Evolutionary conservation across 192 early-diverging fungal species (phyloP), one percentile per base, ranked within the genome.

Genomic region (Entomortierella chlamydospora): DNA sequence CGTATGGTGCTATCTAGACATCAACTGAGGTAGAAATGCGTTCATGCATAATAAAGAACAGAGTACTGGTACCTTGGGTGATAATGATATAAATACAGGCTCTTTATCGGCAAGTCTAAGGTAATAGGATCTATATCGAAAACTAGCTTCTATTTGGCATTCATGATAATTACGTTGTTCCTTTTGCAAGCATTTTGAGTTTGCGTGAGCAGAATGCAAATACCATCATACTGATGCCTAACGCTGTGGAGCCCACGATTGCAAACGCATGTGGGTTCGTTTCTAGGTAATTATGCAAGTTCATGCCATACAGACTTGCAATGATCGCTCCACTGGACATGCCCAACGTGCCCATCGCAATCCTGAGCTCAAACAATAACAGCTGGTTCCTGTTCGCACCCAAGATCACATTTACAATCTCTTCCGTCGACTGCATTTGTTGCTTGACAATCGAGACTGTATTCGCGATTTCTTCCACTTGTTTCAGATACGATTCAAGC

Each of bases 251-350:
- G 20, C 64, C 71, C 1, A 97, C 90, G 13, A 87, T 70, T 12
- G 83, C 78, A 80, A 97, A 97, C 0, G 90, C 91, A 43, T 84
- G 81, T 1, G 92, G 91, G 22, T 90, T 81, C 12, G 77, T 73
- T 61, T 97, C 96, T 34, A 95, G 78, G 53, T 86, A 84, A 58
- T 88, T 94, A 55, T 88, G 76, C 61, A 97, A 81, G 82, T 97
- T 97, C 96, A 97, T 97, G 28, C 96, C 96, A 66, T 96, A 94
- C 11, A 97, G 61, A 34, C 89, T 85, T 1, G 93, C 91, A 56
- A 95, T 69, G 33, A 96, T 83, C 11, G 92, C 91, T 23, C 94
- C 93, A 17, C 88, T 84, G 17, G 89, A 92, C 31, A 95, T 84
- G 2, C 91, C 91, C 18, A 94, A 83, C 6, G 93, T 96, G 8